These are phyloP conservation scores for Zostera marina DNA, from an alignment of 116 monocot species.

Conservation along the genomic window DNA sequence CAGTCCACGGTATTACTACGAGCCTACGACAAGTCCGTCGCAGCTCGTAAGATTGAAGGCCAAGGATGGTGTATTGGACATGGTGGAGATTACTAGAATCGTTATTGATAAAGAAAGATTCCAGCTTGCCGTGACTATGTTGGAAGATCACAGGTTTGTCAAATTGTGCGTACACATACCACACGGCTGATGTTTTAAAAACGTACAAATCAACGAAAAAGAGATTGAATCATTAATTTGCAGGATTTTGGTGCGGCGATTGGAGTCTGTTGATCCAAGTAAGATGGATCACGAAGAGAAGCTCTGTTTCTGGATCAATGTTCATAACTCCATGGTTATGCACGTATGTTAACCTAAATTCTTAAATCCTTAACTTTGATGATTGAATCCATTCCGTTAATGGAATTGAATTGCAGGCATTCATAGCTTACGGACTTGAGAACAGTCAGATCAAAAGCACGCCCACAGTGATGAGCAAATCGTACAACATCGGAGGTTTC, in stretches of 20 bases:
- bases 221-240: neutral
- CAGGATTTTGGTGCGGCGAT: constrained; percentile 30
- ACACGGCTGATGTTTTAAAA: neutral
- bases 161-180: neutral
- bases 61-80: constrained; percentile 15
- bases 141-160: constrained; percentile 45
- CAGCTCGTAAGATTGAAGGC: constrained; percentile 17
- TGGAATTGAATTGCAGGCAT: constrained; percentile 27
- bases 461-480: constrained; percentile 44
- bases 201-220: too few relatives aligned
- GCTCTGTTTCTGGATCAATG: constrained; percentile 69
- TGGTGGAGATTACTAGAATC: constrained; percentile 36
- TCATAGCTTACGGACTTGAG: constrained; percentile 53
- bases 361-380: too few relatives aligned
- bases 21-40: constrained; percentile 20
- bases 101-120: constrained; percentile 42
- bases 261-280: constrained; percentile 39
- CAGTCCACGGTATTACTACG: constrained; percentile 25
- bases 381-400: too few relatives aligned
- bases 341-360: constrained; percentile 26
- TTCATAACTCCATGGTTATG: constrained; percentile 77
- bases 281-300: constrained; percentile 37
- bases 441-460: constrained; percentile 33
- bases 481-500: constrained; percentile 70
- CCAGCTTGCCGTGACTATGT: constrained; percentile 36